These are phyloP conservation scores for Paecilomyces sp. DNA, from an alignment of 2,329 filamentous ascomycete species.

Conservation along the genomic window DNA sequence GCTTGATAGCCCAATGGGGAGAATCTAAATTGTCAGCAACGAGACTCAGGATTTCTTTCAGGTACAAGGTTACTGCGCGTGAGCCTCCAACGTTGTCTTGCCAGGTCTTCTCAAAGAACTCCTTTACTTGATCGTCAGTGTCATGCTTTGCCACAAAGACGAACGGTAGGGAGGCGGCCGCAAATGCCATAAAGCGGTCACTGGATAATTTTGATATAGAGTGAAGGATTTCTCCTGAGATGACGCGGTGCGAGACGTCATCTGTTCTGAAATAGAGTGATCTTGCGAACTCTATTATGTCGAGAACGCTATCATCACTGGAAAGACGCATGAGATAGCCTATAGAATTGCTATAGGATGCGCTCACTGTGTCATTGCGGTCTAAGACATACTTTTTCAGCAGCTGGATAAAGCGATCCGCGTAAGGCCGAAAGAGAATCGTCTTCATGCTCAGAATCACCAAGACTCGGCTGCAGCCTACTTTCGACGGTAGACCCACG, in stretches of 20 bases:
- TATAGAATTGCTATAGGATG: slow-evolving; percentile 76
- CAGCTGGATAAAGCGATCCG: slow-evolving; percentile 66
- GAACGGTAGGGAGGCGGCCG: slow-evolving; percentile 71
- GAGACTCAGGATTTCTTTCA: slow-evolving; percentile 71
- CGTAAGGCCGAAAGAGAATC: slow-evolving; percentile 66
- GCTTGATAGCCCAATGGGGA: slow-evolving; percentile 82
- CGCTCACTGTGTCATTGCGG: slow-evolving; percentile 87
- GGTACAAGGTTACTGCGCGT: slow-evolving; percentile 73
- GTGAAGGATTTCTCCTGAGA: slow-evolving; percentile 75
- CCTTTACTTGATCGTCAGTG: slow-evolving; percentile 67
- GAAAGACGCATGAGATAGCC: slow-evolving; percentile 71
- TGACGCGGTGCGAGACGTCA: slow-evolving; percentile 65
- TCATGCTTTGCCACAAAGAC: slow-evolving; percentile 85
- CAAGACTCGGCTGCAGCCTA: slow-evolving; percentile 79
- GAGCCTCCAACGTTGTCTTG: slow-evolving; percentile 80
- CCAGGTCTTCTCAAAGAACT: slow-evolving; percentile 82
- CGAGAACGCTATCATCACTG: slow-evolving; percentile 51
- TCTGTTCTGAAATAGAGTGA: slow-evolving; percentile 76
- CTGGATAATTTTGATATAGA: slow-evolving; percentile 80
- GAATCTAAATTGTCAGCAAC: slow-evolving; percentile 64
- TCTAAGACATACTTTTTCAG: slow-evolving; percentile 80
- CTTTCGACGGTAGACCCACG: slow-evolving; percentile 87
- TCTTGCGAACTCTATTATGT: slow-evolving; percentile 50
- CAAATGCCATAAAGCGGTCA: slow-evolving; percentile 75
- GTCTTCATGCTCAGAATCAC: slow-evolving; percentile 75